These are phyloP conservation scores for Eucalyptus cloeziana DNA, from an alignment of 345 rosid species.

Conservation along the genomic window DNA sequence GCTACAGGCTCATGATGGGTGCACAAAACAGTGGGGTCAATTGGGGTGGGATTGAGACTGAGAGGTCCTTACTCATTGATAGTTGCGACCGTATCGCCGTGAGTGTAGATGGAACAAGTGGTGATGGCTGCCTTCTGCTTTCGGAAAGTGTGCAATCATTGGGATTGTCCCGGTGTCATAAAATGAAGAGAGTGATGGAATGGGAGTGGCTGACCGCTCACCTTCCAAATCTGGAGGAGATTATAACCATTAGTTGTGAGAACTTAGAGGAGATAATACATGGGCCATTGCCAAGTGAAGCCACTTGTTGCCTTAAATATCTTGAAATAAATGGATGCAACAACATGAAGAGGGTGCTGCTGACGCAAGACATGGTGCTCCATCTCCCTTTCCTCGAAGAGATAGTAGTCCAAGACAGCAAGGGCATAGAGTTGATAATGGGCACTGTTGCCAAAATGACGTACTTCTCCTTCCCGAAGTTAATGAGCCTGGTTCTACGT, in stretches of 20 bases:
- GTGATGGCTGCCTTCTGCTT: not conserved
- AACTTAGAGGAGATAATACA: slow-evolving; percentile 3
- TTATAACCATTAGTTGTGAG: not conserved
- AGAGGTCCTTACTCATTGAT: not conserved
- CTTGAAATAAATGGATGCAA: not conserved
- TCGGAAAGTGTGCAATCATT: not conserved
- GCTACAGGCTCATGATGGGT: not conserved
- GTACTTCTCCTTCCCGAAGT: not conserved
- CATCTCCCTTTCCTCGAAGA: not conserved
- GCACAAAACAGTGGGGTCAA: not conserved
- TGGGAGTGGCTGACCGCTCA: not conserved
- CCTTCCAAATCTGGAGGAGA: slow-evolving; percentile 7
- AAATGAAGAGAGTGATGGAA: not conserved
- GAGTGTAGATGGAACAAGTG: not conserved
- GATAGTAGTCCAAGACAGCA: not conserved
- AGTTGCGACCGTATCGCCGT: not conserved
- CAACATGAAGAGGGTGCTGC: not conserved
- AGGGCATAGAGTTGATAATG: not conserved
- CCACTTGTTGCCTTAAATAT: not conserved
- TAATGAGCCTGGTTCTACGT: not conserved
- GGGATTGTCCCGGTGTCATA: not conserved
- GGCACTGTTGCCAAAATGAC: not conserved
- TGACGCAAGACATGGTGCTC: not conserved
- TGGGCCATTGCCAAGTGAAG: not conserved
- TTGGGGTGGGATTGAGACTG: not conserved